Percentiles rank a stretch among this genome's conserved stretches.
These are phyloP conservation scores for Brassica rapa DNA, from an alignment of 345 rosid genomes.

Conservation along the genomic window DNA sequence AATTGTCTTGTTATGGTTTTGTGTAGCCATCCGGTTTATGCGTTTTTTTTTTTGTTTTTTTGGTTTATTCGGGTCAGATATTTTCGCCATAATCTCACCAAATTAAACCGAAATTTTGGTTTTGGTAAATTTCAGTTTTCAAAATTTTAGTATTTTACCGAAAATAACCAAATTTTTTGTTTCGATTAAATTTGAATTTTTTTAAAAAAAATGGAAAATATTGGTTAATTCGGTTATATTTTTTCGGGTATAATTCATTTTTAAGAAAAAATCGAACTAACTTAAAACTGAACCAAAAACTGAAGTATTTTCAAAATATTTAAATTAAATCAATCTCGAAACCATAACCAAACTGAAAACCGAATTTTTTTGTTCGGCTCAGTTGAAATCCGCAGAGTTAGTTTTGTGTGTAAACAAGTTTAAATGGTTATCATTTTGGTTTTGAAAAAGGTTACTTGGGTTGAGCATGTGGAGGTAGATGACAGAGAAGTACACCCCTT, in stretches of 20 bases:
- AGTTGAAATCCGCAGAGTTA: neutral
- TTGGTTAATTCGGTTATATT: neutral
- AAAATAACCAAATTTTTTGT: too few relatives aligned
- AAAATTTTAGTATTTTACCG: too few relatives aligned
- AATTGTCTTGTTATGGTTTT: neutral
- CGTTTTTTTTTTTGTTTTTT: neutral
- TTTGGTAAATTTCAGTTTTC: neutral
- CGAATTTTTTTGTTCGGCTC: neutral
- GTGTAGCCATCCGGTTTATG: neutral
- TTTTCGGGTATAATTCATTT: neutral
- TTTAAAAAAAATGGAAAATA: too few relatives aligned
- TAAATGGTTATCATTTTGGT: neutral
- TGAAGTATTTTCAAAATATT: neutral
- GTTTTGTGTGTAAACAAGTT: neutral
- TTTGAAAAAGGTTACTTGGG: constrained; percentile 74
- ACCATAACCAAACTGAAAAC: neutral
- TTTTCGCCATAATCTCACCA: neutral
- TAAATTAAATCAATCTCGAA: neutral
- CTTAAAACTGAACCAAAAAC: neutral
- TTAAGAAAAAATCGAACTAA: neutral
- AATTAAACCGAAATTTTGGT: neutral
- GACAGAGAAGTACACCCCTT: constrained; percentile 64
- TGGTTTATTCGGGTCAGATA: neutral
- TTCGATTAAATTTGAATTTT: too few relatives aligned
- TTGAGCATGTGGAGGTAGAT: constrained; percentile 89